phyloP scores from a whole-genome alignment of 768 basidiomycete species.

The Crepidotus variabilis region DNA sequence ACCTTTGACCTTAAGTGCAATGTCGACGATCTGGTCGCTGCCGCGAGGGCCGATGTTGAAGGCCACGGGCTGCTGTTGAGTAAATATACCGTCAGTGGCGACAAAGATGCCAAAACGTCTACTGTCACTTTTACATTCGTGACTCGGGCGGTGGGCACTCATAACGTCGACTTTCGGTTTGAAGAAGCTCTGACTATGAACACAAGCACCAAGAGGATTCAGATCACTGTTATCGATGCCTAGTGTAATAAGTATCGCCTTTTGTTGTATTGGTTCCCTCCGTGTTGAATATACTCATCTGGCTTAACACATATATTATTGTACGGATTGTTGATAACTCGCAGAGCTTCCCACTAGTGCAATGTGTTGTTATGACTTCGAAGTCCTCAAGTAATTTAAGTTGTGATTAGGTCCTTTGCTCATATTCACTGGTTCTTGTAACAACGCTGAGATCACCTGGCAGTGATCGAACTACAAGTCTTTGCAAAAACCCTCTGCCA shows the following conservation, averaged over 20 bases:
- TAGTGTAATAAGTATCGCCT: background rate
- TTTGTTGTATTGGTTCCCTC: too few relatives aligned
- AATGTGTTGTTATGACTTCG: too few relatives aligned
- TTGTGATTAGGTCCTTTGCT: too few relatives aligned
- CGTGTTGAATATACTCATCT: too few relatives aligned
- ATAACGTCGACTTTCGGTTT: background rate
- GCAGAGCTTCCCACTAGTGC: too few relatives aligned
- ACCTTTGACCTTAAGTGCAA: background rate
- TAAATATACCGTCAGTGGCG: background rate
- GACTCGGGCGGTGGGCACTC: background rate
- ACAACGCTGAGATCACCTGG: too few relatives aligned
- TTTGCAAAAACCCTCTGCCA: too few relatives aligned
- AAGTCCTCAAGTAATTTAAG: too few relatives aligned
- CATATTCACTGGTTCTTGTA: too few relatives aligned
- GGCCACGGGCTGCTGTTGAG: background rate
- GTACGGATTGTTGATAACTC: too few relatives aligned
- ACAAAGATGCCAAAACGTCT: background rate
- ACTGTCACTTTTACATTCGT: background rate
- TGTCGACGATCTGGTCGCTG: background rate
- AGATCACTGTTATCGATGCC: background rate
- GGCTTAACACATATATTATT: too few relatives aligned
- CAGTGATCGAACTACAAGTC: too few relatives aligned
- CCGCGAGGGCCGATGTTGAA: background rate
- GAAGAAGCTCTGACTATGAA: background rate
- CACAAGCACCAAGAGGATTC: background rate